phyloP scores from a whole-genome alignment of 2,329 filamentous ascomycete species.

The Penicillium sp. region DNA sequence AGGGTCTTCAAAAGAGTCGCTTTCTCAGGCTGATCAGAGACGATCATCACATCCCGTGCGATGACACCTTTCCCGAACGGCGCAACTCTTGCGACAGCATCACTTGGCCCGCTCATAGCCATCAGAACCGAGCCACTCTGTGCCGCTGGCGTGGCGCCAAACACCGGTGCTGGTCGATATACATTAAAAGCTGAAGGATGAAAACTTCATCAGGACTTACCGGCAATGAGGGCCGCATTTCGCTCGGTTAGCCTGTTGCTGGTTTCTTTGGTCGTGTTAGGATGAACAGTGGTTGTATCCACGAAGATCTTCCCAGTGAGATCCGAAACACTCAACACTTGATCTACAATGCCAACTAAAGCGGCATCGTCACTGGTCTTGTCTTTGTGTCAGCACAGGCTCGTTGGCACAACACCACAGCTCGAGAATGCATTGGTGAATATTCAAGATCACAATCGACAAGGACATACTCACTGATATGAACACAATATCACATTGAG shows the following conservation, averaged over 20 bases:
- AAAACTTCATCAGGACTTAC: not conserved
- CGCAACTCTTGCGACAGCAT: not conserved
- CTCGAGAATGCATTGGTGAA: no score
- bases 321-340: slow-evolving; percentile 3
- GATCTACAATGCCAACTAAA: slow-evolving; percentile 1
- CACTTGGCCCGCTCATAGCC: slow-evolving; percentile 3
- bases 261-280: slow-evolving; percentile 8
- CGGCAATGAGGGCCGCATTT: slow-evolving; percentile 4
- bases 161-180: slow-evolving; percentile 9
- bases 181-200: not conserved
- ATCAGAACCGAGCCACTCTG: slow-evolving; percentile 10
- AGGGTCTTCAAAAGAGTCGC: slow-evolving; percentile 12
- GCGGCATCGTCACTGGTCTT: slow-evolving; percentile 7
- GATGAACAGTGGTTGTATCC: slow-evolving; percentile 16
- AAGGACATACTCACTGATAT: slow-evolving; percentile 11
- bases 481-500: slow-evolving; percentile 9
- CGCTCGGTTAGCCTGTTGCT: not conserved
- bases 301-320: slow-evolving; percentile 9
- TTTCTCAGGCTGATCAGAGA: slow-evolving; percentile 14
- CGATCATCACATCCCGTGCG: slow-evolving; percentile 12
- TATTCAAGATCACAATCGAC: not conserved
- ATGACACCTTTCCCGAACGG: slow-evolving; percentile 11
- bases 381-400: not conserved
- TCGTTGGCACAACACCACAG: not conserved
- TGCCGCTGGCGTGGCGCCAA: slow-evolving; percentile 12